Evolutionary conservation across 495 filamentous ascomycete species (phyloP).

Genomic region (Letharia columbiana): DNA sequence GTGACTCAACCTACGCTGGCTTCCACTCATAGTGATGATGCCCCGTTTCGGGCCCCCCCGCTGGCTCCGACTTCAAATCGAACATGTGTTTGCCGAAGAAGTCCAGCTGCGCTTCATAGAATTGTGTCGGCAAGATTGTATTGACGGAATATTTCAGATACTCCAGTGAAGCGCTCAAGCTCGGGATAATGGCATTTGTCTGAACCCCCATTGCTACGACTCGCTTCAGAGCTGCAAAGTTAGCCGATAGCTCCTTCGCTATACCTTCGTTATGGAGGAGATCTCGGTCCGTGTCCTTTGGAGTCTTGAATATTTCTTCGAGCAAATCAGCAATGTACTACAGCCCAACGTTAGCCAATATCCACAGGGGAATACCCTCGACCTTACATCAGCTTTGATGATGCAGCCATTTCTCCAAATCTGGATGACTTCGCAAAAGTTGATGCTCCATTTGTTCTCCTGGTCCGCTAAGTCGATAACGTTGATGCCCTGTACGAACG

Average conservation of each 20-base stretch:
- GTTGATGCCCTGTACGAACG: slow-evolving; percentile 60
- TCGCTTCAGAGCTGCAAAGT: slow-evolving; percentile 45
- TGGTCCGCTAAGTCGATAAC: slow-evolving; percentile 54
- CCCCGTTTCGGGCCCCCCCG: slow-evolving; percentile 41
- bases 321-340: slow-evolving; percentile 51
- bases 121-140: slow-evolving; percentile 53
- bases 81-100: slow-evolving; percentile 67
- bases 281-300: slow-evolving; percentile 26
- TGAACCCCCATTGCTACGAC: slow-evolving; percentile 49
- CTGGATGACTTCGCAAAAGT: slow-evolving; percentile 50
- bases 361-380: background rate
- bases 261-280: slow-evolving; percentile 44
- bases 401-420: slow-evolving; percentile 71
- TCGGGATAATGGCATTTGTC: slow-evolving; percentile 56
- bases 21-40: slow-evolving; percentile 54
- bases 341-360: background rate
- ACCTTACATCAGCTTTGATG: slow-evolving; percentile 50
- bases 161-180: slow-evolving; percentile 56
- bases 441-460: slow-evolving; percentile 55
- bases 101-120: slow-evolving; percentile 69
- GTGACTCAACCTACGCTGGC: slow-evolving; percentile 28
- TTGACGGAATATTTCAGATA: slow-evolving; percentile 59
- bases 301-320: slow-evolving; percentile 31
- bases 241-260: slow-evolving; percentile 44
- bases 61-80: slow-evolving; percentile 44